Conservation (phyloP, 345 rosid species). For the Citrus australasica region DNA sequence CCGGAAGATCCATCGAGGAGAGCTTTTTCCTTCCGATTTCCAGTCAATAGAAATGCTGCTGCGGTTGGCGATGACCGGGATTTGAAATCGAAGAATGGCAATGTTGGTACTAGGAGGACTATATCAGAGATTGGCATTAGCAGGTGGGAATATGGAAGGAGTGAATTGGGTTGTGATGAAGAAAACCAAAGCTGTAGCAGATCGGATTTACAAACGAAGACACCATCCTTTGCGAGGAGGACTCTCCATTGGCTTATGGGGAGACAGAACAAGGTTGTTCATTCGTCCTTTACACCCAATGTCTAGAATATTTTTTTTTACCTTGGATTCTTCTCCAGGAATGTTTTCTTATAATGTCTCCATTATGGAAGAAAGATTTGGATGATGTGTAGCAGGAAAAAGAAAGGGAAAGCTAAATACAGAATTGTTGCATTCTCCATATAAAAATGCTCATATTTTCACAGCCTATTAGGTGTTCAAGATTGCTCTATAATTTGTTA, state of each 20-base stretch:
- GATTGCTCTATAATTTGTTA: neutral
- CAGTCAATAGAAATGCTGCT: conserved; percentile 22
- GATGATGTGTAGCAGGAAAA: conserved; percentile 16
- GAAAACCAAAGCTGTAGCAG: conserved; percentile 44
- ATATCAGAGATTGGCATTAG: conserved; percentile 36
- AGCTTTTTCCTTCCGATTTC: conserved; percentile 63
- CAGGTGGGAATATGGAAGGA: conserved; percentile 36
- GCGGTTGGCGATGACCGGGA: conserved; percentile 12
- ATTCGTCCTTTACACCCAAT: conserved; percentile 59
- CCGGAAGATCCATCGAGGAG: conserved; percentile 47
- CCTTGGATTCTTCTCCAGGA: conserved; percentile 9
- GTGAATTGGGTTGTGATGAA: conserved; percentile 35
- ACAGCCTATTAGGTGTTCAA: neutral
- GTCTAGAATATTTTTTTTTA: conserved; percentile 25
- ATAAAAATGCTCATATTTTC: neutral
- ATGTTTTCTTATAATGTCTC: conserved; percentile 2
- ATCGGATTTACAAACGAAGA: conserved; percentile 43
- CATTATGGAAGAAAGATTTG: conserved; percentile 15
- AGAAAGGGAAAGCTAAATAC: conserved; percentile 13
- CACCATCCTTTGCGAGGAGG: conserved; percentile 95
- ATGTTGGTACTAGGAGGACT: conserved; percentile 24
- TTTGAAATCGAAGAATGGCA: conserved; percentile 24
- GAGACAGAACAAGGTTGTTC: conserved; percentile 90
- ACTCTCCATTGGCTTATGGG: conserved; percentile 90
- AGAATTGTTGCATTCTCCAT: neutral